Evolutionary conservation across 1,139 yeast genomes (phyloP), one percentile per base, ranked within the genome.

Genomic region (Scheffersomyces titani): DNA sequence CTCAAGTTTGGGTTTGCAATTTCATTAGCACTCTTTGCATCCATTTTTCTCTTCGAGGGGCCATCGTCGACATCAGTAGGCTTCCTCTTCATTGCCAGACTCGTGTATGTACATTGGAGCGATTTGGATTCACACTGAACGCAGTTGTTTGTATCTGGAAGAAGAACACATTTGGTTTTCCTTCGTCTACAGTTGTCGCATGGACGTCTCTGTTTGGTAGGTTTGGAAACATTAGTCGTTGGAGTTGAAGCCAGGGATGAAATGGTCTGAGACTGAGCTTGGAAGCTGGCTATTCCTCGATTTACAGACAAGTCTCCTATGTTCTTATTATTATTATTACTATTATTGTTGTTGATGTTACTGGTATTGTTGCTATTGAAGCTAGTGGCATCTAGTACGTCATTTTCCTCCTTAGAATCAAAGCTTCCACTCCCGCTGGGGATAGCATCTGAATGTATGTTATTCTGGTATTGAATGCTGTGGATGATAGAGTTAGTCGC

Each of bases 101-200:
- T 70, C 47, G 71, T 57, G 65, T 80, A 87, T 0, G 90, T 85
- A 68, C 93, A 88, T 58, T 82, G 81, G n/a, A 87, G 70, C 3
- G 88, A 86, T 65, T 86, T 87, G 4, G 86, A 72, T 65, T 87
- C 92, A 71, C 94, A 89, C 66, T 86, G 88, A 22, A 83, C 83
- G 69, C 93, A 88, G 61, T 82, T 84, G 52, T 78, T 74, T 18
- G 85, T 71, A 50, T 83, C 85, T 1, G 90, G 88, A 0, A 83
- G 76, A 62, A 83, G 73, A 6, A 87, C 86, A 74, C 94, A 88
- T 65, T 85, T 85, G 30, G 84, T 85, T 63, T 86, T 87, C 54
- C 88, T 74, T 57, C 89, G 75, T 55, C 90, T 76, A 69, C 93
- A 88, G 63, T 86, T 90, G 65, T 87, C 91, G 68, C 93, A 88